These are phyloP conservation scores for Linanthus parryae DNA, from an alignment of 148 eudicot species.

Conservation along the genomic window DNA sequence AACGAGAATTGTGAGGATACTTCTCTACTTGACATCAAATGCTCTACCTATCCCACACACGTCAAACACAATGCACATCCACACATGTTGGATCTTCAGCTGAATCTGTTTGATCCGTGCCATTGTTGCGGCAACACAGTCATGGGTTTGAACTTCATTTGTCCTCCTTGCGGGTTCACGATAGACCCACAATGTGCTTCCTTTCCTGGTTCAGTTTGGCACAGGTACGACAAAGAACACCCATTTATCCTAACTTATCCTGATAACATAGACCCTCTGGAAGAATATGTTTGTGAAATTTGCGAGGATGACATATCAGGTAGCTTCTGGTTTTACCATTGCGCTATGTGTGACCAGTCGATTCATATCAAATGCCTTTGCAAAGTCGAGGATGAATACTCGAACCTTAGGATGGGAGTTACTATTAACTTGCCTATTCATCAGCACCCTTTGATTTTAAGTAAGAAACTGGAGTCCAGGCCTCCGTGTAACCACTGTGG, in stretches of 20 bases:
- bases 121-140: background rate
- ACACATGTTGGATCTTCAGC: background rate
- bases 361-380: no score
- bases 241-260: background rate
- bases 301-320: no score
- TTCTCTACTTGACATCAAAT: background rate
- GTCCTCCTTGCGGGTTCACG: background rate
- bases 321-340: no score
- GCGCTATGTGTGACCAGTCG: no score
- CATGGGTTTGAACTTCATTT: background rate
- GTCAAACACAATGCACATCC: background rate
- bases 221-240: background rate
- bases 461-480: background rate
- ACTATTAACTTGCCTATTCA: no score
- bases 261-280: no score
- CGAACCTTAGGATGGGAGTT: no score
- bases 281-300: no score
- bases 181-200: background rate
- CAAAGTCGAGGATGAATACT: no score
- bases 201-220: background rate
- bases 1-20: no score
- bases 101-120: no score
- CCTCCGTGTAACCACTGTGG: background rate
- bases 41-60: background rate
- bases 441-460: background rate